Base-by-base conservation (phyloP, 2,329 filamentous ascomycete species). In the Pseudogymnoascus sp. region DNA sequence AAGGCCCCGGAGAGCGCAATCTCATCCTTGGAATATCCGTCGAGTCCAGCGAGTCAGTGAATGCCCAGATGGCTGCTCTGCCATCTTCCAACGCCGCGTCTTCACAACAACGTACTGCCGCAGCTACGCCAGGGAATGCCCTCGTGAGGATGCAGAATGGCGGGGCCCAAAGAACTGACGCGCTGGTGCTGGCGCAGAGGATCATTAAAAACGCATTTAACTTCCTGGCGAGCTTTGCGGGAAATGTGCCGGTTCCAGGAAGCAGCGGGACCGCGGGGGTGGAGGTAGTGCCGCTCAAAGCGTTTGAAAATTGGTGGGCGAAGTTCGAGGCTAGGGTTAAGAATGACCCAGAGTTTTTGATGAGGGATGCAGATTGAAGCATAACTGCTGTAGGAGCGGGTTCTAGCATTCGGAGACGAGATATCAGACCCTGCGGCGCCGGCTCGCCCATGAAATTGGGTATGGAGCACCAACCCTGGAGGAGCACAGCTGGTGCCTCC, bases 141-240 rank as follows among this genome's bases (percentile, higher is more conserved):
- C 29, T 70, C 26, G 66, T 70, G 10, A 63, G 64, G 14, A 26
- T 60, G n/a, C 64, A 59, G 12, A 26, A 63, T n/a, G 62, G 64
- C 63, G 36, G 73, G 66, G 66, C 71, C 65, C 71, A 73, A 29
- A 76, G 78, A 57, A 80, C 86, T 1, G 80, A 83, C n/a, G 95
- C 91, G 0, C 86, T 90, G 67, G 79, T 91, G 1, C 81, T 99
- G 23, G 95, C 95, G 31, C 92, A 97, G 77, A 82, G 91, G 67
- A 97, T 99, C 70, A 97, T 99, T 71, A 89, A 91, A 70, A 96
- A 97, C 75, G 95, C 93, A 12, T 99, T 97, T 76, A 97, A 99
- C 76, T 97, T 96, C 74, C 80, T 99, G 64, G 86, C 93, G 3
- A 89, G 91, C 70, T 97, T 96, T 79, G 90, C 88, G 65, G 85